A percentile compares a stretch with the other conserved stretches of the same genome.
These are phyloP conservation scores for Trebouxia sp. DNA, from an alignment of 139 green algal genomes.

Conservation along the genomic window DNA sequence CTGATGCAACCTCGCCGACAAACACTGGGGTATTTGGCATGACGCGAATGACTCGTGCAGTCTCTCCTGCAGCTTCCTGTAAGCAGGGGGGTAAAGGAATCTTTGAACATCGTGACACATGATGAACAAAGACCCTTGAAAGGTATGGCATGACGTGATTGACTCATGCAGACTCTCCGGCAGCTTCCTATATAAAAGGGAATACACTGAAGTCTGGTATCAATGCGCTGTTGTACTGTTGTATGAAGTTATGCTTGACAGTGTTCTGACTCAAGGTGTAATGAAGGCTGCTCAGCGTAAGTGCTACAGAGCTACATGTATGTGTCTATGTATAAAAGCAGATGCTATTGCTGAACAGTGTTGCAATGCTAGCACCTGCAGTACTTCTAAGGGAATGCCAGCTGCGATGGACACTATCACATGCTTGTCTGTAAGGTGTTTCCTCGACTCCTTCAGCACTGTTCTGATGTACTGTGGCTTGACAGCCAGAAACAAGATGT, in stretches of 20 bases:
- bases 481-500: slow-evolving; percentile 41
- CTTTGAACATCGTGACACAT: too few species aligned
- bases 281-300: not conserved
- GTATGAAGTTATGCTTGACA: not conserved
- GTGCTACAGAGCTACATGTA: too few species aligned
- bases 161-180: slow-evolving; percentile 49
- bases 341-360: not conserved
- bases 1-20: slow-evolving; percentile 56
- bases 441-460: slow-evolving; percentile 55
- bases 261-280: too few species aligned
- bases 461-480: slow-evolving; percentile 85
- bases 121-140: too few species aligned
- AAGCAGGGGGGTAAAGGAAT: too few species aligned
- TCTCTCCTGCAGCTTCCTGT: slow-evolving; percentile 41
- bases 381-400: slow-evolving; percentile 71
- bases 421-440: slow-evolving; percentile 34
- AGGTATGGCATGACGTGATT: slow-evolving; percentile 94
- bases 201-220: too few species aligned
- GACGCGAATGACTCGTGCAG: slow-evolving; percentile 70
- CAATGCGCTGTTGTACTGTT: not conserved
- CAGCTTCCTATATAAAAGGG: too few species aligned
- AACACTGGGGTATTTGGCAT: slow-evolving; percentile 98
- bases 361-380: slow-evolving; percentile 28
- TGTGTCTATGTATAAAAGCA: not conserved
- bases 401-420: slow-evolving; percentile 94